These are phyloP conservation scores for Vaccinium myrtillus DNA, from an alignment of 148 eudicot genomes.

Conservation along the genomic window DNA sequence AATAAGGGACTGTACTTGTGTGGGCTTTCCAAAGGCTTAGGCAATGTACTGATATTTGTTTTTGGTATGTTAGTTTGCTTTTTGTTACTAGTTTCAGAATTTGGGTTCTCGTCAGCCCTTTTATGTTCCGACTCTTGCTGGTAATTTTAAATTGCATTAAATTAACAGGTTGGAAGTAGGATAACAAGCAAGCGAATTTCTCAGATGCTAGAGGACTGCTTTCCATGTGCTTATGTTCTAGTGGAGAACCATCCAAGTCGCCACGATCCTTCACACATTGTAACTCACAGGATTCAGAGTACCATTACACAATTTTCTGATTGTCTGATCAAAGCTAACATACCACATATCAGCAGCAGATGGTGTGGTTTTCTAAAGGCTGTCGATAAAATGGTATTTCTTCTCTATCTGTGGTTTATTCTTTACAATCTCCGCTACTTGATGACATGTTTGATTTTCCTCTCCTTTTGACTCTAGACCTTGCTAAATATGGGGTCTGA, in stretches of 20 bases:
- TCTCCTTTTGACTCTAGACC: slow-evolving; percentile 1
- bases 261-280: slow-evolving; percentile 88
- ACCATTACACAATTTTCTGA: slow-evolving; percentile 61
- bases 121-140: slow-evolving; percentile 11
- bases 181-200: slow-evolving; percentile 82
- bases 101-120: not conserved
- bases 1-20: not conserved
- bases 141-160: slow-evolving; percentile 13
- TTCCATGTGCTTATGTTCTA: slow-evolving; percentile 70
- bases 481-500: not conserved
- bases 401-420: not conserved
- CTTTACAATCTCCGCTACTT: not conserved
- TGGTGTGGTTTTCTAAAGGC: slow-evolving; percentile 57
- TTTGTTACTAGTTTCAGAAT: not conserved
- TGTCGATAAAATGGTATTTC: slow-evolving; percentile 57
- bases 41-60: not conserved
- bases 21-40: not conserved
- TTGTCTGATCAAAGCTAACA: slow-evolving; percentile 38
- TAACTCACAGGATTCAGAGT: slow-evolving; percentile 89
- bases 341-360: slow-evolving; percentile 38
- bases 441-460: not conserved
- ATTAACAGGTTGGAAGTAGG: slow-evolving; percentile 75
- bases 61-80: not conserved
- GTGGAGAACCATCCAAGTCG: slow-evolving; percentile 87
- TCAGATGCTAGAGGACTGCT: slow-evolving; percentile 61